Base-by-base conservation (phyloP, 1,284 basidiomycete species). In the Somion occarium region DNA sequence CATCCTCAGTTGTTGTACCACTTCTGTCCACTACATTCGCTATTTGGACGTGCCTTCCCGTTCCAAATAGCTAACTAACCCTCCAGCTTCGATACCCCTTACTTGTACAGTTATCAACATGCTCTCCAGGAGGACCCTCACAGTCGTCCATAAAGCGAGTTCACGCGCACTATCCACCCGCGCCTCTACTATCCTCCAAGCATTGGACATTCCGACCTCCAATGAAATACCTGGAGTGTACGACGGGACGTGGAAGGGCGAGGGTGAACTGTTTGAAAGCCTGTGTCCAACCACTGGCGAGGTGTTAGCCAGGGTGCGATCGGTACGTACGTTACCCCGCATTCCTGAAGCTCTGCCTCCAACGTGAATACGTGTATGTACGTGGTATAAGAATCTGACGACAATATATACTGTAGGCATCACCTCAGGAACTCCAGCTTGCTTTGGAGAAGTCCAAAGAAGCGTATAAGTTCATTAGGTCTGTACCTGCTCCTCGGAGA, bases 401-500 rank as follows among this genome's bases (percentile, higher is more conserved):
- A n/a, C n/a, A n/a, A n/a, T n/a, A n/a, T n/a, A n/a, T n/a, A n/a
- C 46, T 34, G 18, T 55, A 85, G 73, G 88, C 88, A 1, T 80
- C 83, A 5, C 78, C 80, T 2, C 66, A 77, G 47, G 91, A 95
- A 61, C 73, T 91, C 7, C 75, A 83, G 45, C 69, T 72, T 12
- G 77, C 83, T 2, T 63, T 95, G 50, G 73, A 73, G 46, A 83
- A 78, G 56, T 75, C 86, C 7, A 74, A 83, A 37, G 82, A 88
- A 48, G 94, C 94, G 3, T 88, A 85, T 61, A 69, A 71, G 22
- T 62, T 72, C 44, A 86, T 96, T 65, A 78, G 92, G 66, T 76
- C 74, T 55, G 75, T 95, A 41, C 93, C 95, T 50, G 92, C 91
- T 5, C 93, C 95, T 1, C 82, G 81, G 48, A 75, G 95, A 48